Evolutionary conservation across 2,329 filamentous ascomycete species (phyloP), one percentile per base, ranked within the genome.

Genomic region (Rachicladosporium sp.): DNA sequence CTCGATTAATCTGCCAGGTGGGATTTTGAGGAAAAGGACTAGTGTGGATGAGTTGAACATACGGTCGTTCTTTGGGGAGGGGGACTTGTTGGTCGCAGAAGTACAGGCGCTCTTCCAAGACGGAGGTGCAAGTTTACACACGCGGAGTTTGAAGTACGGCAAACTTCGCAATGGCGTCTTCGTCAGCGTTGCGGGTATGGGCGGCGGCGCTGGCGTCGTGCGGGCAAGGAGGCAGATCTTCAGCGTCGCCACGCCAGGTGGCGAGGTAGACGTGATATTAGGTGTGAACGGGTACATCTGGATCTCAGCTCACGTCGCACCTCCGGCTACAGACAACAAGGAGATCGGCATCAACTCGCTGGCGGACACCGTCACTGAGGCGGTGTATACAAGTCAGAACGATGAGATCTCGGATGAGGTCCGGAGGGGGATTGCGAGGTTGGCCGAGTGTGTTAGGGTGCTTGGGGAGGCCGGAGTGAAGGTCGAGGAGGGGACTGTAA

Each of bases 211-310:
- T 3, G 87, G 88, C 33, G 87, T 96, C 1, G 85, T 93, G 23
- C 70, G 91, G 38, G 77, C 80, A 15, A 76, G 89, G 51, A 69
- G 88, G 42, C 91, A 98, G 65, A 80, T 91, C 31, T 94, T 91
- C 73, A 91, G 86, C 0, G 67, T 93, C 51, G 74, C 80, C 43
- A 64, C 70, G 29, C 53, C 63, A 43, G 71, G 75, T 38, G 80
- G 78, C 46, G 75, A 78, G 35, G 74, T 98, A 21, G 85, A 95
- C 56, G 77, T 96, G 6, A 74, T 94, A 38, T 69, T 98, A 1
- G 91, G 91, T 2, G 91, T 98, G 31, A 98, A 98, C 54, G 91
- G 91, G 1, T 96, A 93, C 58, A 87, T 96, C 43, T 98, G 86
- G 82, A 88, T 96, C 55, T 80, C 80, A 61, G 88, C 85, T 65